A percentile compares a stretch with the other conserved stretches of the same genome.
Evolutionary conservation across 129 eudicot genomes (phyloP).

Genomic region (Lactuca sativa): DNA sequence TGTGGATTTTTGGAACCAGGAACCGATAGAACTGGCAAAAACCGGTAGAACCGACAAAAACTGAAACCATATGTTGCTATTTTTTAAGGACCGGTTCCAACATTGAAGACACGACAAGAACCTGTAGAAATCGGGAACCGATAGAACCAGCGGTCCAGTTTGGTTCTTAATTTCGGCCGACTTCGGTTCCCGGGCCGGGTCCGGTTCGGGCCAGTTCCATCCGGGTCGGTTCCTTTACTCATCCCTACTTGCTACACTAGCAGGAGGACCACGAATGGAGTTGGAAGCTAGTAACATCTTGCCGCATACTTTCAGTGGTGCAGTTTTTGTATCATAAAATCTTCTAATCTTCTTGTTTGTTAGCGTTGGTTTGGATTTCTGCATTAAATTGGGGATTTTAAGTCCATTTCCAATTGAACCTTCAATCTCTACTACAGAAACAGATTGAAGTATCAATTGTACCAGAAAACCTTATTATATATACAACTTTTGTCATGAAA

Average conservation of each 20-base stretch:
- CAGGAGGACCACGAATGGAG: slow-evolving; percentile 69
- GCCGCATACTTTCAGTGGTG: slow-evolving; percentile 71
- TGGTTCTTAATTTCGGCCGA: no score
- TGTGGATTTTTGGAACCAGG: no score
- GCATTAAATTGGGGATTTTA: slow-evolving; percentile 65
- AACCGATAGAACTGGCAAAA: no score
- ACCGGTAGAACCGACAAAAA: no score
- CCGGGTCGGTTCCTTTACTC: no score
- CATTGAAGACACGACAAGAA: no score
- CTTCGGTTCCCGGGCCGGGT: no score
- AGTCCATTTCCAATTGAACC: slow-evolving; percentile 81
- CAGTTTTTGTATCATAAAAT: slow-evolving; percentile 66
- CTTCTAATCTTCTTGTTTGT: slow-evolving; percentile 77
- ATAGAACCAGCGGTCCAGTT: no score
- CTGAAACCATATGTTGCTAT: no score
- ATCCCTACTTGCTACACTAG: slow-evolving; percentile 41
- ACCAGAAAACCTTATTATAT: slow-evolving; percentile 21
- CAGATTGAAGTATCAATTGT: slow-evolving; percentile 22
- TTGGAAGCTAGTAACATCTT: slow-evolving; percentile 49
- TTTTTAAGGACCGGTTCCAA: no score
- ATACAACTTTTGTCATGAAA: slow-evolving; percentile 12
- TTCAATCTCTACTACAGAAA: slow-evolving; percentile 24
- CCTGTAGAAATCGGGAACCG: no score
- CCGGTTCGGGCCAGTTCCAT: no score
- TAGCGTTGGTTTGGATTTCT: slow-evolving; percentile 75